Conservation (phyloP, 768 basidiomycete genomes). For the Panaeolus papilionaceus region DNA sequence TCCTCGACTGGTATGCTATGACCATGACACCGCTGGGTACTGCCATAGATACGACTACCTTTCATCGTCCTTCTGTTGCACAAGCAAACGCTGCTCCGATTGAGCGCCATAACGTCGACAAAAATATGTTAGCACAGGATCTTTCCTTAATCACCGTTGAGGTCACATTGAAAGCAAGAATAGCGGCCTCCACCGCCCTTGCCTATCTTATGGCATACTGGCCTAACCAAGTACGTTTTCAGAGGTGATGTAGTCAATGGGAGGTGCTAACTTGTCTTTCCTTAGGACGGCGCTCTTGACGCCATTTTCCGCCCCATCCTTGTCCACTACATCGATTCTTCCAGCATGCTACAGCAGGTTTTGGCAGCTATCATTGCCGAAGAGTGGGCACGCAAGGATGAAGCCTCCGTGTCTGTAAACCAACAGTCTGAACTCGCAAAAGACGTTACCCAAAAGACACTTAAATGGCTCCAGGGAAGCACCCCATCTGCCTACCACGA, state of each 20-base stretch:
- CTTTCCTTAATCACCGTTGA: constrained; percentile 81
- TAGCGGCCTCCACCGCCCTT: constrained; percentile 80
- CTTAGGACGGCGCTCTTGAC: constrained; percentile 50
- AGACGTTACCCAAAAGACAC: constrained; percentile 71
- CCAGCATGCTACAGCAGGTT: constrained; percentile 91
- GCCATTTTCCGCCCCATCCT: constrained; percentile 80
- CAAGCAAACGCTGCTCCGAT: constrained; percentile 51
- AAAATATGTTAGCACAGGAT: constrained; percentile 93
- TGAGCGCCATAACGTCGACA: constrained; percentile 94
- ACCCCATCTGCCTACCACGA: constrained; percentile 89
- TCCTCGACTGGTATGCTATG: constrained; percentile 86
- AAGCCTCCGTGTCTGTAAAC: constrained; percentile 49
- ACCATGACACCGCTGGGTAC: constrained; percentile 91
- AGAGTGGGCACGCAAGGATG: constrained; percentile 84
- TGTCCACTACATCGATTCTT: constrained; percentile 80
- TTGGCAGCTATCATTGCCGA: constrained; percentile 86
- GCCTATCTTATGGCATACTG: constrained; percentile 73
- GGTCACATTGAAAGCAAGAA: constrained; percentile 76
- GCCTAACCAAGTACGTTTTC: constrained; percentile 60
- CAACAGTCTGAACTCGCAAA: constrained; percentile 65
- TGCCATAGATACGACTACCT: constrained; percentile 70
- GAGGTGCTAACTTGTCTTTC: constrained; percentile 5
- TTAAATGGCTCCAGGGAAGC: constrained; percentile 74
- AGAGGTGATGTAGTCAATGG: neutral
- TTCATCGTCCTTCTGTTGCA: constrained; percentile 67